These are phyloP conservation scores for Corchorus capsularis DNA, from an alignment of 345 rosid genomes.

Conservation along the genomic window DNA sequence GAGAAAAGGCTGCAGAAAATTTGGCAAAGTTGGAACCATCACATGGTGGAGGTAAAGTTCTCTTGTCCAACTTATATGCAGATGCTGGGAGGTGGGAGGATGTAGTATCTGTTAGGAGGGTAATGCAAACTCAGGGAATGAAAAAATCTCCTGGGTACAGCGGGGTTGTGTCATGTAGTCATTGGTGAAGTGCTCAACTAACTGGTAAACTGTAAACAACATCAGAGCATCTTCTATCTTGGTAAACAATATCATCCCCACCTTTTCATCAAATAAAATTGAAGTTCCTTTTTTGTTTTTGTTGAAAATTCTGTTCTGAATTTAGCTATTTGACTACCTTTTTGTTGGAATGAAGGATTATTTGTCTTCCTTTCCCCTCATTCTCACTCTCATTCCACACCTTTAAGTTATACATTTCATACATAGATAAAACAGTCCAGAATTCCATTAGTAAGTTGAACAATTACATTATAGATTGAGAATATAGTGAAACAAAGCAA, in stretches of 20 bases:
- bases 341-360: too few species aligned
- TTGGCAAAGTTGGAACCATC: slow-evolving; percentile 61
- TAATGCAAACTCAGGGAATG: slow-evolving; percentile 48
- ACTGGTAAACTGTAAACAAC: too few species aligned
- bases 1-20: slow-evolving; percentile 61
- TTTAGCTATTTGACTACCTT: too few species aligned
- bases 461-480: too few species aligned
- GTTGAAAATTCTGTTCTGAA: too few species aligned
- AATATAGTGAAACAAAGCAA: too few species aligned
- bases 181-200: not conserved
- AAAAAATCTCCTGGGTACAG: slow-evolving; percentile 63
- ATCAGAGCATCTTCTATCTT: not conserved
- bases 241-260: not conserved
- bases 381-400: too few species aligned
- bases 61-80: slow-evolving; percentile 79
- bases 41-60: slow-evolving; percentile 63
- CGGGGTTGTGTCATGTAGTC: slow-evolving; percentile 35
- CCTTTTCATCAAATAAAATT: not conserved
- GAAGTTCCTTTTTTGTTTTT: not conserved
- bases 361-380: too few species aligned
- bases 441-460: too few species aligned
- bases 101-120: slow-evolving; percentile 52
- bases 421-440: too few species aligned
- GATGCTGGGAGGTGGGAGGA: slow-evolving; percentile 86
- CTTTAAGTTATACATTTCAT: too few species aligned